These are phyloP conservation scores for Psilocybe subaeruginosa DNA, from an alignment of 768 basidiomycete genomes.

Conservation along the genomic window DNA sequence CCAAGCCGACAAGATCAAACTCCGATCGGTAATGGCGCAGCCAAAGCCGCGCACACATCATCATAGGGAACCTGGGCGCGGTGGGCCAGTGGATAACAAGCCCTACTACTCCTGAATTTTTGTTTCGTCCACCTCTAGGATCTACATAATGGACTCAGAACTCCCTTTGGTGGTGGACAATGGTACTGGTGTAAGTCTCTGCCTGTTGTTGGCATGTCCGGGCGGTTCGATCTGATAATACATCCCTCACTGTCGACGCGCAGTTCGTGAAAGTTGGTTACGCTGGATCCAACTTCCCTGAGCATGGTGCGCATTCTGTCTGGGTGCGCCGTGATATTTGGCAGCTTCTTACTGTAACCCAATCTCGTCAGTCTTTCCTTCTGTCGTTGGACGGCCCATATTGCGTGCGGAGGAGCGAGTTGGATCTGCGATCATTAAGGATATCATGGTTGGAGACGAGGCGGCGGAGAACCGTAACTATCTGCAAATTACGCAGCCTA, in stretches of 20 bases:
- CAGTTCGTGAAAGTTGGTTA: conserved; percentile 93
- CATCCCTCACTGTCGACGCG: conserved; percentile 15
- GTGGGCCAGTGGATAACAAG: not conserved
- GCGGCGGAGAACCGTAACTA: conserved; percentile 93
- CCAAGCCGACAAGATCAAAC: not conserved
- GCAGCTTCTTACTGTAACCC: not conserved
- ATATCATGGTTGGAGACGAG: conserved; percentile 98
- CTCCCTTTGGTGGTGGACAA: conserved; percentile 82
- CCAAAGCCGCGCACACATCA: conserved; percentile 20
- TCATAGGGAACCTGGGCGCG: conserved; percentile 6
- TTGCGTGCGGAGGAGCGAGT: conserved; percentile 96
- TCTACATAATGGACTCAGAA: conserved; percentile 44
- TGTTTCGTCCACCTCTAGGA: conserved; percentile 20
- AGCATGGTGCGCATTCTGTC: conserved; percentile 64
- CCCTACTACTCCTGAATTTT: conserved; percentile 1
- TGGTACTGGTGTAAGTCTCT: conserved; percentile 75
- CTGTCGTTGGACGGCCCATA: conserved; percentile 95
- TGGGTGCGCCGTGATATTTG: not conserved
- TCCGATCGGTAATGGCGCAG: conserved; percentile 8
- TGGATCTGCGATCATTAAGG: conserved; percentile 84
- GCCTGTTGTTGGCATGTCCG: not conserved
- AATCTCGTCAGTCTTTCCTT: conserved; percentile 79
- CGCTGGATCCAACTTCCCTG: conserved; percentile 93
- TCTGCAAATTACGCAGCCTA: conserved; percentile 95
- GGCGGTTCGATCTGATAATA: conserved; percentile 5